Conservation (phyloP, 768 basidiomycete genomes). For the Tricholoma matsutake region DNA sequence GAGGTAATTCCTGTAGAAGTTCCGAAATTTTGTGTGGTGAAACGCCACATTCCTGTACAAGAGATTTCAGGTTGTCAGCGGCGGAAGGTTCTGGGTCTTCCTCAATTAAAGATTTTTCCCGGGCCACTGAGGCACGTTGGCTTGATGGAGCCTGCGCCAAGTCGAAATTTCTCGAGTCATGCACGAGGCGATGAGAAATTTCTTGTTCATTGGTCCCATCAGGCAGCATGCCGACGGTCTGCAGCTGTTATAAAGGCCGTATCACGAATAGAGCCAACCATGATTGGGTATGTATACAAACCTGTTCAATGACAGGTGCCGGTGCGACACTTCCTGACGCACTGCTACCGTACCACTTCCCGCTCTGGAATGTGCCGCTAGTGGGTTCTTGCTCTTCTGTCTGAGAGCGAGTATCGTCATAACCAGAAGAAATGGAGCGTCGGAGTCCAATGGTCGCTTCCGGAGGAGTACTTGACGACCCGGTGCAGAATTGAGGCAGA, state of each 20-base stretch:
- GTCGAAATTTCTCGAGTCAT: constrained; percentile 14
- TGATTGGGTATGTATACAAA: constrained; percentile 22
- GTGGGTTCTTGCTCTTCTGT: constrained; percentile 75
- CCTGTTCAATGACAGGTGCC: constrained; percentile 77
- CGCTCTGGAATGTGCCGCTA: constrained; percentile 77
- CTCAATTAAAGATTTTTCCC: constrained; percentile 29
- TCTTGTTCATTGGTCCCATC: constrained; percentile 9
- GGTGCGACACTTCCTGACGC: constrained; percentile 83
- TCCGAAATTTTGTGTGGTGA: constrained; percentile 89
- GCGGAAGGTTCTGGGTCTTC: constrained; percentile 53
- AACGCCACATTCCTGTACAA: constrained; percentile 92
- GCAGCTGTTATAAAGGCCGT: constrained; percentile 19
- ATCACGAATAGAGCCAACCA: background rate
- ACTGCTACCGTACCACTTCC: constrained; percentile 83
- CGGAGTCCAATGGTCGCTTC: constrained; percentile 34
- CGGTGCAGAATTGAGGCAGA: constrained; percentile 67
- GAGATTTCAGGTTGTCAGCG: constrained; percentile 77
- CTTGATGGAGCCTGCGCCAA: constrained; percentile 4
- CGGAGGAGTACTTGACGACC: constrained; percentile 31
- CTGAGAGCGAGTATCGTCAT: constrained; percentile 70
- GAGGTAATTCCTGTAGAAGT: constrained; percentile 84
- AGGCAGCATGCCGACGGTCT: constrained; percentile 21
- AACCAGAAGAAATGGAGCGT: constrained; percentile 50
- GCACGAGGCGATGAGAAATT: constrained; percentile 5
- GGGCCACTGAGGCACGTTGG: constrained; percentile 3